Evolutionary conservation across 2,329 filamentous ascomycete genomes (phyloP), one percentile per base, ranked within the genome.

Genomic region (Passalora sequoiae): DNA sequence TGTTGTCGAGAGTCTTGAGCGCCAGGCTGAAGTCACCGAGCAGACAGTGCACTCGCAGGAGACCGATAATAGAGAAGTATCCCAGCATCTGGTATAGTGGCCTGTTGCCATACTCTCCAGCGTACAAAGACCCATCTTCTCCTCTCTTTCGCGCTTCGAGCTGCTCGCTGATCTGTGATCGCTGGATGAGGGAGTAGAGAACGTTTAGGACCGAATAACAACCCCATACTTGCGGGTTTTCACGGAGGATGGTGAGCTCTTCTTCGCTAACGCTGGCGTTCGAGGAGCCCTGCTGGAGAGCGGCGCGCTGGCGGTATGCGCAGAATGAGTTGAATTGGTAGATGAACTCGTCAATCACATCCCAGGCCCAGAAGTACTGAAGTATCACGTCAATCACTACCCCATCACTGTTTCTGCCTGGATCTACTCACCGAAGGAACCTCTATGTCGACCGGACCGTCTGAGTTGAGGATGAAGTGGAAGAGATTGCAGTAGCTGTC

Each of bases 261-360:
- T 97, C 92, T 66, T 89, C 86, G 69, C 91, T 94, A 68, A 85
- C 78, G 73, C 68, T 81, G 17, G 50, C 50, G 32, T 47, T 53
- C 22, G 54, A 40, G 37, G 49, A 48, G 29, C 44, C 47, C 38
- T 59, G 58, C 74, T 75, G 80, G 58, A 89, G 81, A 53, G 92
- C 92, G 58, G 95, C 82, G 56, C 89, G 84, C 69, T 94, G 89
- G 64, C 92, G 83, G 78, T 96, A 96, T 52, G 89, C 88, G 68
- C 89, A 97, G 77, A 98, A 98, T 47, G 89, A 94, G 77, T 98
- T 96, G 78, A 98, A 98, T 70, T 98, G 92, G 76, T 98, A 98
- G 73, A 98, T 97, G 75, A 98, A 98, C 71, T 98, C 92, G 69
- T 98, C 92, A 71, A 98, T 96, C 58, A 97, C 91, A 69, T 98